These are phyloP conservation scores for Fusarium transvaalense DNA, from an alignment of 2,329 filamentous ascomycete genomes.

Conservation along the genomic window DNA sequence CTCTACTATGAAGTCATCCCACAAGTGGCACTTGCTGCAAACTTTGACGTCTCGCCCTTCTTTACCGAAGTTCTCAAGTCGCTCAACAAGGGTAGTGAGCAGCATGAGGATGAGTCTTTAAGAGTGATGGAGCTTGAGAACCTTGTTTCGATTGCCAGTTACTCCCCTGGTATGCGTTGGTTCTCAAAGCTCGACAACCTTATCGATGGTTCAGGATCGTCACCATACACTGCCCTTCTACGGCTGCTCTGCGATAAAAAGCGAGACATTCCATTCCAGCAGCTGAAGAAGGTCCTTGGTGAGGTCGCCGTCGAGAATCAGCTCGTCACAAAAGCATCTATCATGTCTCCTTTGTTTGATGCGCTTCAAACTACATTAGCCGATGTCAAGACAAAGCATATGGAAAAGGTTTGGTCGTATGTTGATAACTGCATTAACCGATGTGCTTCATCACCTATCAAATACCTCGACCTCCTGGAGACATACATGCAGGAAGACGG, in stretches of 20 bases:
- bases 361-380: constrained; percentile 46
- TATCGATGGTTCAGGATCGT: constrained; percentile 58
- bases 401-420: constrained; percentile 72
- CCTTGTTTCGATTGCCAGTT: constrained; percentile 81
- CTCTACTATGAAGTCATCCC: constrained; percentile 90
- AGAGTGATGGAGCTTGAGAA: constrained; percentile 82
- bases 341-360: constrained; percentile 62
- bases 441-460: constrained; percentile 81
- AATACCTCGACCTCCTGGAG: constrained; percentile 80
- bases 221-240: constrained; percentile 79
- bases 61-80: constrained; percentile 76
- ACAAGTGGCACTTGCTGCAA: constrained; percentile 82
- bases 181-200: constrained; percentile 79
- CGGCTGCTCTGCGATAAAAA: constrained; percentile 56
- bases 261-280: constrained; percentile 52
- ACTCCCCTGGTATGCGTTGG: constrained; percentile 90
- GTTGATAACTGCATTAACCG: constrained; percentile 86
- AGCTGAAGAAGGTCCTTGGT: constrained; percentile 67
- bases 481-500: constrained; percentile 54
- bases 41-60: constrained; percentile 86
- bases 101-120: constrained; percentile 65
- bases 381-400: constrained; percentile 38
- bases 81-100: constrained; percentile 66
- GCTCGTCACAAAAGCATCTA: constrained; percentile 67
- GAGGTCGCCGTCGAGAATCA: constrained; percentile 75